phyloP scores from a whole-genome alignment of 148 eudicot species.

The Heliamphora exappendiculata region DNA sequence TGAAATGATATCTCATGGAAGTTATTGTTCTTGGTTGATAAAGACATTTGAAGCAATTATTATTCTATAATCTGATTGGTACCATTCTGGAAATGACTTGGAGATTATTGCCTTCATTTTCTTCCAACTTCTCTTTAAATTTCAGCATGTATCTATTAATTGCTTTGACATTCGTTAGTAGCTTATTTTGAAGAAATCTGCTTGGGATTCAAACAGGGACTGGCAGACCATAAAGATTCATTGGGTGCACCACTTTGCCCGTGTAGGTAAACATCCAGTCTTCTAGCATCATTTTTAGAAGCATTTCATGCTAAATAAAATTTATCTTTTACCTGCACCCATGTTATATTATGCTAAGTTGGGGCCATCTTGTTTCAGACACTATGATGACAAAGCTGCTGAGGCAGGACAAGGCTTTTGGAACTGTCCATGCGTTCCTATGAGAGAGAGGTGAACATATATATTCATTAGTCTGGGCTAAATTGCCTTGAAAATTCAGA shows the following conservation, averaged over 20 bases:
- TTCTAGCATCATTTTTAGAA: constrained; percentile 4
- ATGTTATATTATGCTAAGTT: not conserved
- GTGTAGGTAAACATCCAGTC: constrained; percentile 49
- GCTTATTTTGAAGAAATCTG: not conserved
- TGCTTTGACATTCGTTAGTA: not conserved
- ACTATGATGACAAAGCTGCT: constrained; percentile 91
- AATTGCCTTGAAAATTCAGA: not conserved
- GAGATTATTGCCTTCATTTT: no score
- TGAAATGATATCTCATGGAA: not conserved
- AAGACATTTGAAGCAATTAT: not conserved
- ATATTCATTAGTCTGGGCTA: constrained; percentile 4
- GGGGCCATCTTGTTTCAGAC: constrained; percentile 40
- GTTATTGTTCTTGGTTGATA: not conserved
- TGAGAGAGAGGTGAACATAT: constrained; percentile 80
- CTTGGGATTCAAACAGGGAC: constrained; percentile 45
- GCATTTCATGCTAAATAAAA: not conserved
- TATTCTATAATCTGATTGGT: not conserved
- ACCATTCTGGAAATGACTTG: not conserved
- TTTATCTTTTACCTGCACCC: not conserved
- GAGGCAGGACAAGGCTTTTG: constrained; percentile 93
- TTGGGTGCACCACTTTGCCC: constrained; percentile 98
- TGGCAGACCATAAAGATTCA: constrained; percentile 93
- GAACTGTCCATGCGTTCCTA: constrained; percentile 99
- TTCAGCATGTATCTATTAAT: not conserved
- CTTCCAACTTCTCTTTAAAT: not conserved